phyloP scores from a whole-genome alignment of 1,139 yeast genomes.

The Yamadazyma spencermartinsiae region DNA sequence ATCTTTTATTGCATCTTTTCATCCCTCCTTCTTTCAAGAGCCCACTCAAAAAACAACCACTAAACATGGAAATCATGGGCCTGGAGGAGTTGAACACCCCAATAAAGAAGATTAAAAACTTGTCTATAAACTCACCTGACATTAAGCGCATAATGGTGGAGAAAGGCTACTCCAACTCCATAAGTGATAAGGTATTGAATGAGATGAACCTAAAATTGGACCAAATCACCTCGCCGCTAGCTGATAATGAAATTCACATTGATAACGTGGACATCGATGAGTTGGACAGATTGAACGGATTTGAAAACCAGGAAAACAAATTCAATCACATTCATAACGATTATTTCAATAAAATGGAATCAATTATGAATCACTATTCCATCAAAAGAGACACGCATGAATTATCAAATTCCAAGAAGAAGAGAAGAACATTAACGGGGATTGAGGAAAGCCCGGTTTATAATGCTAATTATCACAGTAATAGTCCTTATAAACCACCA shows the following conservation, averaged over 20 bases:
- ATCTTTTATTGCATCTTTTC: not conserved
- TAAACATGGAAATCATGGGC: slow-evolving; percentile 12
- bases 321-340: slow-evolving; percentile 26
- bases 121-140: slow-evolving; percentile 36
- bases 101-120: slow-evolving; percentile 36
- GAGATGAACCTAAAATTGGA: slow-evolving; percentile 35
- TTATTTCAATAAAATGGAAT: slow-evolving; percentile 42
- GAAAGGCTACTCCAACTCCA: slow-evolving; percentile 42
- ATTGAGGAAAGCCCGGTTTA: slow-evolving; percentile 18
- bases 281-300: not conserved
- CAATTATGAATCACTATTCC: slow-evolving; percentile 43
- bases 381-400: slow-evolving; percentile 16
- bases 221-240: slow-evolving; percentile 12
- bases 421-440: slow-evolving; percentile 38
- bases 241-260: slow-evolving; percentile 1
- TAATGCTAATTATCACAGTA: not conserved
- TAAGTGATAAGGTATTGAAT: slow-evolving; percentile 42
- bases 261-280: slow-evolving; percentile 5
- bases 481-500: not conserved
- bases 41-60: no score
- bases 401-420: slow-evolving; percentile 15
- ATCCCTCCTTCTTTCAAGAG: no score
- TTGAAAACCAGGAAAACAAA: slow-evolving; percentile 1
- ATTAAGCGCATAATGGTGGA: slow-evolving; percentile 30
- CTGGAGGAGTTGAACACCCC: slow-evolving; percentile 35